Conservation (phyloP, 768 basidiomycete species). For the Suillus cothurnatus region DNA sequence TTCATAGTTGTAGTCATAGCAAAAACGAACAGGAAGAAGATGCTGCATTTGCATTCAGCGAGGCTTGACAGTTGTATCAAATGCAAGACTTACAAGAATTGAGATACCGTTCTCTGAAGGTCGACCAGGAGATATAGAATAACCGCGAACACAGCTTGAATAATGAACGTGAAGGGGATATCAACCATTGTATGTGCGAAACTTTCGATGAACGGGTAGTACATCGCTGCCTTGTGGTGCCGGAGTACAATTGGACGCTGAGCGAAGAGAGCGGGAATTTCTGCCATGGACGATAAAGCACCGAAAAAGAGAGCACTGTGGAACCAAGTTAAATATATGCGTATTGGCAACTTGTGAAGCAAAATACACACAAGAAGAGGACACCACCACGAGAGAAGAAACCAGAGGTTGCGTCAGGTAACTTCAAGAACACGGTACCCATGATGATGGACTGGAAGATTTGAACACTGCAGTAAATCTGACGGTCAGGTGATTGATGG, state of each 20-base stretch:
- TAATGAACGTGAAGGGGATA: slow-evolving; percentile 64
- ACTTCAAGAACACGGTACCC: slow-evolving; percentile 74
- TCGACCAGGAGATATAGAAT: slow-evolving; percentile 71
- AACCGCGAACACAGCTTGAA: slow-evolving; percentile 62
- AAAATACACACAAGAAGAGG: slow-evolving; percentile 68
- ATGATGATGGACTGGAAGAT: slow-evolving; percentile 53
- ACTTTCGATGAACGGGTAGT: slow-evolving; percentile 50
- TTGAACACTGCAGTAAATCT: slow-evolving; percentile 37
- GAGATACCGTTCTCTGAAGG: slow-evolving; percentile 53
- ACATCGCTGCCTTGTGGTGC: slow-evolving; percentile 49
- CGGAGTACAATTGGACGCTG: slow-evolving; percentile 47
- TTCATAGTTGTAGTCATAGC: slow-evolving; percentile 72
- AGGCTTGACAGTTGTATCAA: slow-evolving; percentile 11
- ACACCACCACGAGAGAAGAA: slow-evolving; percentile 88
- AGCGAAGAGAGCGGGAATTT: slow-evolving; percentile 51
- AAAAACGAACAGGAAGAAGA: slow-evolving; percentile 69
- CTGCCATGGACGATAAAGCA: slow-evolving; percentile 60
- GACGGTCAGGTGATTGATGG: not conserved
- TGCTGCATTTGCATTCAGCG: slow-evolving; percentile 42
- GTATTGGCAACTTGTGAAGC: not conserved
- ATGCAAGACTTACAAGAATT: slow-evolving; percentile 62
- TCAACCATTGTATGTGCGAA: slow-evolving; percentile 70
- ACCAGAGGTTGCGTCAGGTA: slow-evolving; percentile 72
- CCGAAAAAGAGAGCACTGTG: slow-evolving; percentile 58
- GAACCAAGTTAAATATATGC: not conserved